These are phyloP conservation scores for Trichophyton simii DNA, from an alignment of 2,329 filamentous ascomycete genomes.

Conservation along the genomic window DNA sequence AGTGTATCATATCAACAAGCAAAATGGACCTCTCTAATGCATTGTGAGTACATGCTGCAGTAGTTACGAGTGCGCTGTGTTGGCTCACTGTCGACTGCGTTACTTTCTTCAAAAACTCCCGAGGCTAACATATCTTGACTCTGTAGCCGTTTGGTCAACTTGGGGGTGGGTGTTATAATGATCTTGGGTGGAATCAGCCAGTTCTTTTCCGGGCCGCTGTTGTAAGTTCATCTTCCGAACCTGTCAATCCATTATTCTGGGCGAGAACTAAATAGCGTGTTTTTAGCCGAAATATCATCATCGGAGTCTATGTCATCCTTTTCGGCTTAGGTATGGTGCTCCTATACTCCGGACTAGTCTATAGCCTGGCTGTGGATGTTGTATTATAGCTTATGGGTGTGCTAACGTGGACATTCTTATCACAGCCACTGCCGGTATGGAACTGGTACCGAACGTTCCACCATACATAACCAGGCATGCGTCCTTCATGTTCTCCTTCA, in stretches of 20 bases:
- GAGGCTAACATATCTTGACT: slow-evolving; percentile 19
- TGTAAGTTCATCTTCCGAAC: slow-evolving; percentile 6
- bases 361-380: not conserved
- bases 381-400: slow-evolving; percentile 1
- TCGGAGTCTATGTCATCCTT: slow-evolving; percentile 77
- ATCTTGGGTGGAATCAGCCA: slow-evolving; percentile 59
- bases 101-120: not conserved
- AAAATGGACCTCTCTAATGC: slow-evolving; percentile 84
- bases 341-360: not conserved
- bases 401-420: slow-evolving; percentile 16
- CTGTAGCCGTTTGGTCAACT: slow-evolving; percentile 79
- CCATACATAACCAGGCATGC: slow-evolving; percentile 87
- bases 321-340: slow-evolving; percentile 64
- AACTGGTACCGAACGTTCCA: slow-evolving; percentile 74
- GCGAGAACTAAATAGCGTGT: not conserved
- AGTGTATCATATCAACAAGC: slow-evolving; percentile 17
- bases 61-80: not conserved
- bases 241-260: not conserved
- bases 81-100: not conserved
- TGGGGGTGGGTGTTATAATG: slow-evolving; percentile 77
- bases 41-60: slow-evolving; percentile 55
- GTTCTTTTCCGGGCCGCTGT: slow-evolving; percentile 24
- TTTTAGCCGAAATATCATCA: slow-evolving; percentile 55
- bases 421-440: slow-evolving; percentile 57
- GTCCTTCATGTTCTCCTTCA: slow-evolving; percentile 94